Evolutionary conservation across 371 early-diverging fungal species (phyloP).

Genomic region (Rhizopus stolonifer): DNA sequence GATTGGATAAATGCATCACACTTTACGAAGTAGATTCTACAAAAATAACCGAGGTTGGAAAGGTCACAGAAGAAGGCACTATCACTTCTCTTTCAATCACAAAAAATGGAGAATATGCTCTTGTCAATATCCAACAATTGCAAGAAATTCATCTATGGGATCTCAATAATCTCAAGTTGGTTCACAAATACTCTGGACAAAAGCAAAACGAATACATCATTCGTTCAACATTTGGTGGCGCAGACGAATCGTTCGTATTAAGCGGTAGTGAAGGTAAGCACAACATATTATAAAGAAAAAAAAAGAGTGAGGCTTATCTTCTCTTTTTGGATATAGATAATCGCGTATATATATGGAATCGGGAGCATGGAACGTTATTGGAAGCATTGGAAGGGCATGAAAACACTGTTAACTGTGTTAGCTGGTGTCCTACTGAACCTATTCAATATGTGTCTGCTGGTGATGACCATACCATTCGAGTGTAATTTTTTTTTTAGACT

Average conservation of each 20-base stretch:
- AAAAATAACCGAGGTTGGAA: constrained; percentile 23
- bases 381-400: constrained; percentile 82
- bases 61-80: constrained; percentile 65
- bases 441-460: constrained; percentile 88
- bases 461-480: constrained; percentile 90
- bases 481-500: constrained; percentile 51
- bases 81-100: constrained; percentile 80
- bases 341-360: constrained; percentile 88
- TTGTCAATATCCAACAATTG: constrained; percentile 65
- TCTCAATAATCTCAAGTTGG: constrained; percentile 62
- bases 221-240: constrained; percentile 91
- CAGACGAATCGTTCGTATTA: constrained; percentile 75
- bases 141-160: constrained; percentile 90
- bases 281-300: too few relatives aligned
- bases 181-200: constrained; percentile 80
- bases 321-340: constrained; percentile 61
- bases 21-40: constrained; percentile 56
- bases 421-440: constrained; percentile 73
- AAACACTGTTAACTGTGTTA: constrained; percentile 81
- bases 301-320: too few relatives aligned
- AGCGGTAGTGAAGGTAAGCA: constrained; percentile 87
- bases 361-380: constrained; percentile 72
- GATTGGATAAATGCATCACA: constrained; percentile 68
- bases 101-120: constrained; percentile 67
- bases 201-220: constrained; percentile 87